These are phyloP conservation scores for Garcia nutans DNA, from an alignment of 345 rosid genomes.

Conservation along the genomic window DNA sequence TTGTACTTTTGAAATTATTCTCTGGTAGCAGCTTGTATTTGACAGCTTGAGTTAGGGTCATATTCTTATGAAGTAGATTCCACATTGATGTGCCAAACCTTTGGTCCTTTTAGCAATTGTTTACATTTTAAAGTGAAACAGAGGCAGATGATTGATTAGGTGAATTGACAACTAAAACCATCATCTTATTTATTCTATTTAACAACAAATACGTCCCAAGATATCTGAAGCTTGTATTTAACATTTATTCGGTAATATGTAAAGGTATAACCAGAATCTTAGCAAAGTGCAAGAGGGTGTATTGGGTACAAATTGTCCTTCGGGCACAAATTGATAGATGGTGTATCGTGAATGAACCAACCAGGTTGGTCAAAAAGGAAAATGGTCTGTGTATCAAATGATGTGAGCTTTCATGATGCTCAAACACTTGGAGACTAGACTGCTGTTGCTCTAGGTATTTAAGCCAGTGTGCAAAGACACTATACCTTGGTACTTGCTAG, in stretches of 20 bases:
- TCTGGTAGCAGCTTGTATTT: not conserved
- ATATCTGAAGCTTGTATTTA: not conserved
- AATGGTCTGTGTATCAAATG: not conserved
- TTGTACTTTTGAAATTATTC: constrained; percentile 2
- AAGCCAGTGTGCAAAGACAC: not conserved
- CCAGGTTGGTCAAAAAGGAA: not conserved
- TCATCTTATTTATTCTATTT: not conserved
- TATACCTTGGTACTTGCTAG: not conserved
- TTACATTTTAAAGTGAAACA: not conserved
- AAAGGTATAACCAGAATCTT: not conserved
- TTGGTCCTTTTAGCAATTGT: not conserved
- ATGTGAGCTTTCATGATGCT: not conserved
- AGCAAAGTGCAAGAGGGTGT: not conserved
- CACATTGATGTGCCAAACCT: too few species aligned
- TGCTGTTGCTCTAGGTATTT: too few species aligned
- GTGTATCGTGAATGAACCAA: not conserved
- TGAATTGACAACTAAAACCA: not conserved
- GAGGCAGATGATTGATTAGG: not conserved
- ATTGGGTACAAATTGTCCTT: too few species aligned
- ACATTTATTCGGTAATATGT: too few species aligned
- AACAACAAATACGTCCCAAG: not conserved
- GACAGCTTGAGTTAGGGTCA: not conserved
- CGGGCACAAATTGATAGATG: not conserved
- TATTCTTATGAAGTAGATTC: not conserved
- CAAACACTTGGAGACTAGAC: not conserved